phyloP scores from a whole-genome alignment of 2,329 filamentous ascomycete species.

The Fusarium nematophilum region DNA sequence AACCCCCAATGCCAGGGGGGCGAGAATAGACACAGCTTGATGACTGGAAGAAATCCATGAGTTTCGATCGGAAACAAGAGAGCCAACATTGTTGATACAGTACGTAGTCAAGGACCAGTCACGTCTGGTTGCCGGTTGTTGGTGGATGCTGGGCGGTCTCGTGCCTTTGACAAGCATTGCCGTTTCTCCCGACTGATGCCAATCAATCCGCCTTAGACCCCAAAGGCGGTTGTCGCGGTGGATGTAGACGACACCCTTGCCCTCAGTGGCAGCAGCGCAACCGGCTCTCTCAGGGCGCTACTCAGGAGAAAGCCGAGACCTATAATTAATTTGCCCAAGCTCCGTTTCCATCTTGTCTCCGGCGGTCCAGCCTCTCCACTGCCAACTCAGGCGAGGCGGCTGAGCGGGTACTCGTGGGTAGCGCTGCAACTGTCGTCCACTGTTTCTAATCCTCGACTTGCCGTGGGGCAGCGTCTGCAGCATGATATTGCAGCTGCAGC shows the following conservation, averaged over 20 bases:
- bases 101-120: not conserved
- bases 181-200: conserved; percentile 37
- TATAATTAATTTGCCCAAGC: conserved; percentile 40
- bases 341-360: conserved; percentile 25
- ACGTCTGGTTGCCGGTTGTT: conserved; percentile 9
- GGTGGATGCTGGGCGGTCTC: conserved; percentile 15
- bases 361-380: conserved; percentile 17
- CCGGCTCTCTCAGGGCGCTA: conserved; percentile 11
- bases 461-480: conserved; percentile 27
- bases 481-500: conserved; percentile 8
- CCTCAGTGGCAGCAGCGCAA: conserved; percentile 15
- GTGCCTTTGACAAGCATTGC: conserved; percentile 24
- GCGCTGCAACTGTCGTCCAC: conserved; percentile 14
- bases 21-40: not conserved
- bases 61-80: not conserved
- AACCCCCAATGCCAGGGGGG: conserved; percentile 15
- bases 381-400: conserved; percentile 32
- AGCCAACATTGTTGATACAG: not conserved
- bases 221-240: conserved; percentile 31
- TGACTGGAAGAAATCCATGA: conserved; percentile 5
- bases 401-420: conserved; percentile 31
- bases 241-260: conserved; percentile 28
- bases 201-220: too few relatives aligned
- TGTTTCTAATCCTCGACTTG: conserved; percentile 20
- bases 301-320: conserved; percentile 25